Conservation (phyloP, 805 yeast species). For the Brettanomyces sp. region DNA sequence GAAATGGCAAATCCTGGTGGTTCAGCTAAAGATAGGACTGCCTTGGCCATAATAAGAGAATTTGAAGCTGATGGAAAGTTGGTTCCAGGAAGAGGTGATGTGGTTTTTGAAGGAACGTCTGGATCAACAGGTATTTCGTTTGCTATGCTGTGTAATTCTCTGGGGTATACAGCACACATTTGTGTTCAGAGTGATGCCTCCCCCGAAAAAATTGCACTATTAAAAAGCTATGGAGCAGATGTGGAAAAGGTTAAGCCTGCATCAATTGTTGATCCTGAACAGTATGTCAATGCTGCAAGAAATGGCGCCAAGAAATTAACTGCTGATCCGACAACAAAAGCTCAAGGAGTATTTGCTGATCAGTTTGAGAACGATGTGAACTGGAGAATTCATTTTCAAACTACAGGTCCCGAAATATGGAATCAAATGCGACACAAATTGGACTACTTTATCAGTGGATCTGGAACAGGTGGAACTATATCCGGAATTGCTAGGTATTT, state of each 20-base stretch:
- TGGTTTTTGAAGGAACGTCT: constrained; percentile 88
- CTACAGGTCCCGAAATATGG: constrained; percentile 94
- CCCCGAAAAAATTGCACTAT: constrained; percentile 64
- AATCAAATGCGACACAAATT: constrained; percentile 54
- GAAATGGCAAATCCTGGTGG: constrained; percentile 91
- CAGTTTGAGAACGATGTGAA: constrained; percentile 91
- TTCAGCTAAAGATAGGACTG: constrained; percentile 91
- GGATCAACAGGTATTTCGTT: constrained; percentile 96
- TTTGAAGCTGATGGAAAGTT: constrained; percentile 55
- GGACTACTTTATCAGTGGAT: constrained; percentile 79
- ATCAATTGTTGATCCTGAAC: constrained; percentile 85
- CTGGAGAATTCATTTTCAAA: constrained; percentile 72
- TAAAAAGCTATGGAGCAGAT: constrained; percentile 69
- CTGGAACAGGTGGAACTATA: constrained; percentile 97
- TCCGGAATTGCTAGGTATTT: constrained; percentile 81
- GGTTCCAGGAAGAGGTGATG: constrained; percentile 53
- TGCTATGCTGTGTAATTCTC: constrained; percentile 79
- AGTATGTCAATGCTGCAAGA: constrained; percentile 84
- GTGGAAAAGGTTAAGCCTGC: constrained; percentile 89
- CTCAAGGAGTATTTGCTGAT: constrained; percentile 78
- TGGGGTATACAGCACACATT: constrained; percentile 88
- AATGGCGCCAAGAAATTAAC: constrained; percentile 48
- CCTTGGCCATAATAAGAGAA: constrained; percentile 66
- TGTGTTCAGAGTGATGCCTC: constrained; percentile 93
- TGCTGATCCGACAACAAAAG: constrained; percentile 24